Evolutionary conservation across 164 flowering plant species (phyloP).

Genomic region (Sextonia rubra): DNA sequence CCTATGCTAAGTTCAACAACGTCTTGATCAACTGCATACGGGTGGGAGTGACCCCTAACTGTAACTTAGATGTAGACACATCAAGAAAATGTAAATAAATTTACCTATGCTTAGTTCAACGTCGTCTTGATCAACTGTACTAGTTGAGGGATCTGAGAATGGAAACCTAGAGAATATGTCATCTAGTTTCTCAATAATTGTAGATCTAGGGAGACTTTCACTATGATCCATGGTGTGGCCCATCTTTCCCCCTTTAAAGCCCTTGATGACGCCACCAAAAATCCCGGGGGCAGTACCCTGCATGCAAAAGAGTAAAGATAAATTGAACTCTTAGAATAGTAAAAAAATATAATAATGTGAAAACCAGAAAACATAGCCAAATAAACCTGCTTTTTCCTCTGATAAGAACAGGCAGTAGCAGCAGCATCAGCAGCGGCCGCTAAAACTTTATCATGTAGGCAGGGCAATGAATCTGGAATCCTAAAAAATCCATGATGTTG

Average conservation of each 20-base stretch:
- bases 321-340: slow-evolving; percentile 4
- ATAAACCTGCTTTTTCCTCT: slow-evolving; percentile 69
- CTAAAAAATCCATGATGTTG: slow-evolving; percentile 25
- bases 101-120: slow-evolving; percentile 62
- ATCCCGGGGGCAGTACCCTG: slow-evolving; percentile 45
- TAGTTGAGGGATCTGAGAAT: slow-evolving; percentile 32
- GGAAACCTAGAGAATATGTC: slow-evolving; percentile 53
- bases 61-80: not conserved
- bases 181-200: slow-evolving; percentile 36
- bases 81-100: not conserved
- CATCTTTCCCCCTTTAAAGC: slow-evolving; percentile 44
- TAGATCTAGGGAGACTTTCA: slow-evolving; percentile 20
- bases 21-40: slow-evolving; percentile 20
- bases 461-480: slow-evolving; percentile 65
- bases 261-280: slow-evolving; percentile 61
- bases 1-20: slow-evolving; percentile 59
- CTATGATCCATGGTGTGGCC: slow-evolving; percentile 19
- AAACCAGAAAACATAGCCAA: slow-evolving; percentile 1
- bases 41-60: not conserved
- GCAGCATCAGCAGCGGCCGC: slow-evolving; percentile 89
- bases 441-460: slow-evolving; percentile 83
- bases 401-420: slow-evolving; percentile 35
- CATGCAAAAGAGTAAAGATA: slow-evolving; percentile 10
- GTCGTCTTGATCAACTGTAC: slow-evolving; percentile 23
- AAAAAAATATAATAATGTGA: not conserved